Base-by-base conservation (phyloP, 2,329 filamentous ascomycete genomes). In the Fonsecaea pedrosoi region DNA sequence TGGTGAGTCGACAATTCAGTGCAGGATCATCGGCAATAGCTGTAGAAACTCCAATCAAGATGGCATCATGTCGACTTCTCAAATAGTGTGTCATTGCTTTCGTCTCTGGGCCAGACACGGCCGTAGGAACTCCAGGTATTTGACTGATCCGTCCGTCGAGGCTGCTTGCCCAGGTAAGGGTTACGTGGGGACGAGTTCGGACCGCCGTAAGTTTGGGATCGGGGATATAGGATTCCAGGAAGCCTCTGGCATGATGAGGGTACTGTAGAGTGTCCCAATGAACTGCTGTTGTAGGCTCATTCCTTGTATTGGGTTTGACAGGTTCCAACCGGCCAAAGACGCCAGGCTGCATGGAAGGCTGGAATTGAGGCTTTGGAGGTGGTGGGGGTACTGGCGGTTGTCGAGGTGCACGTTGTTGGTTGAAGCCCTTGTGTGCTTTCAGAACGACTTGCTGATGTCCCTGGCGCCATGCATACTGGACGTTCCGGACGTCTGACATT, bases 21-120 rank as follows among this genome's bases (percentile, higher is more conserved):
- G 88, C 89, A 2, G 94, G 94, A 75, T 97, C 87, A 77, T 98
- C 94, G 21, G 92, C 90, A 32, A 92, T 82, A 7, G 92, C 91
- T 0, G 94, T 98, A 2, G 90, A 90, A 4, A 90, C 92, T 25
- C 94, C 94, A 37, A 98, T 83, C 30, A 96, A 84, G 72, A 97
- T 96, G 45, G 92, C 92, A 69, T 91, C 88, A 79, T 98, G 93
- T 15, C 85, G 86, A 12, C 89, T 89, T 73, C 94, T 91, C 34
- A 98, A 86, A 76, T 91, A 92, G 78, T 98, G 94, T 0, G 94
- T 97, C 92, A 98, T 96, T 61, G 91, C 86, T 78, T 97, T 97
- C 42, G 92, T 92, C 70, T 89, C 84, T 0, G 90, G 86, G 3
- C 94, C 94, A 1, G 94, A 98, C 13, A 98, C 86, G 0, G 86